These are phyloP conservation scores for Naganishia sp. DNA, from an alignment of 1,284 basidiomycete genomes.

Conservation along the genomic window DNA sequence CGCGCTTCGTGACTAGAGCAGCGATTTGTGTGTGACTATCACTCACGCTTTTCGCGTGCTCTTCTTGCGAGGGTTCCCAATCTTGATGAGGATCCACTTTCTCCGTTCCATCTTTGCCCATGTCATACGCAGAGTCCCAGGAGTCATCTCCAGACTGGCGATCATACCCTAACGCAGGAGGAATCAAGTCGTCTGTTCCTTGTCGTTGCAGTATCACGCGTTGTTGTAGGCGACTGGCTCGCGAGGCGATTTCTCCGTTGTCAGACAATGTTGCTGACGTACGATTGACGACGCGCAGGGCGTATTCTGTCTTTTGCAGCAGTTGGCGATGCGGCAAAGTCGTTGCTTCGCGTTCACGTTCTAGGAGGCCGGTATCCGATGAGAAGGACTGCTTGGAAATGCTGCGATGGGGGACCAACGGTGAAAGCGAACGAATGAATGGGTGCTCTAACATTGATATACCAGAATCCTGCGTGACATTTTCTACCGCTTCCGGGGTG, in stretches of 20 bases:
- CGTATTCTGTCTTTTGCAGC: not conserved
- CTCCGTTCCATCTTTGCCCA: not conserved
- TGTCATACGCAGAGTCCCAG: too few species aligned
- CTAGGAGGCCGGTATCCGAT: conserved; percentile 8
- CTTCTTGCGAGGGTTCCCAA: not conserved
- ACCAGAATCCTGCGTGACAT: not conserved
- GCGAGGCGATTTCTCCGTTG: not conserved
- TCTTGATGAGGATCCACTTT: too few species aligned
- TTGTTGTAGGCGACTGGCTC: not conserved
- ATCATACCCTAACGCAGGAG: not conserved
- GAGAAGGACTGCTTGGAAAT: conserved; percentile 12
- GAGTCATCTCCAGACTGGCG: not conserved
- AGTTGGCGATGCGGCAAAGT: too few species aligned
- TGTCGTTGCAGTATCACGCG: conserved; percentile 1
- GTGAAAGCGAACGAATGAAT: not conserved
- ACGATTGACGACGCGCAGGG: not conserved
- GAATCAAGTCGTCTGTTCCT: conserved; percentile 1
- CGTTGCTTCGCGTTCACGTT: too few species aligned
- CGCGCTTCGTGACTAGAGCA: not conserved
- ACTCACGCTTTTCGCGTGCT: not conserved
- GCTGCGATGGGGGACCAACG: not conserved
- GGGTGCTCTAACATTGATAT: not conserved
- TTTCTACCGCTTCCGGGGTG: not conserved
- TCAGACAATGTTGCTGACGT: not conserved
- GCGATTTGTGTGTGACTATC: not conserved